Evolutionary conservation across 805 yeast genomes (phyloP), one percentile per base, ranked within the genome.

Genomic region (Cyberlindnera mrakii): DNA sequence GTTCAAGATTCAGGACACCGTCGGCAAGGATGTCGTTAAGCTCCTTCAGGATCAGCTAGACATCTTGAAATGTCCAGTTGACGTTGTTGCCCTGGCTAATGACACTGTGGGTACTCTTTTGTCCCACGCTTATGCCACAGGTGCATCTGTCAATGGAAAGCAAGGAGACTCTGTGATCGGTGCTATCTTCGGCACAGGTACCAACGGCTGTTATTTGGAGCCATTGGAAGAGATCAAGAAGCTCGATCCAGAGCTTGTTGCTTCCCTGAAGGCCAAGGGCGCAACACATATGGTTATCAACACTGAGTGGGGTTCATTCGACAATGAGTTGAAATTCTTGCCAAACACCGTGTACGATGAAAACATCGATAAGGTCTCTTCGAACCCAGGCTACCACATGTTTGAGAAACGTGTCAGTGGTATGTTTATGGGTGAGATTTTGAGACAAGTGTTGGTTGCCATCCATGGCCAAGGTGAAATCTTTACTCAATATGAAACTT

Each of bases 301-400:
- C 68, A 90, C 96, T 37, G 99, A 93, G 66, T 93, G 98, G 96
- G 98, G 98, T 49, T 88, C 96, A 35, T 91, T 90, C 57, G 98
- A 91, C 65, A 91, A 91, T 59, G 81, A 78, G 18, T 71, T 89
- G 48, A 71, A 77, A 51, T 70, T 80, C 33, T 70, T 91, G 49
- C 97, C 97, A 47, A 74, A 70, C 39, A 85, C 96, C 4, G 75
- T 78, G 47, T 90, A 80, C 62, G 99, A 91, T 67, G 63, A 67
- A 39, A 70, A 66, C 23, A 78, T 91, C 51, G 95, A 91, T 62
- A 73, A 71, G 49, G 64, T 64, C 34, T 85, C 96, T 19, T 74
- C 93, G 10, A 91, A 91, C 63, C 81, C 78, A 33, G 95, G 95
- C 7, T 86, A 70, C 68, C 97, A 93, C 63, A 75, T 90, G 71